These are phyloP conservation scores for Exophiala sideris DNA, from an alignment of 2,329 filamentous ascomycete species.

Conservation along the genomic window DNA sequence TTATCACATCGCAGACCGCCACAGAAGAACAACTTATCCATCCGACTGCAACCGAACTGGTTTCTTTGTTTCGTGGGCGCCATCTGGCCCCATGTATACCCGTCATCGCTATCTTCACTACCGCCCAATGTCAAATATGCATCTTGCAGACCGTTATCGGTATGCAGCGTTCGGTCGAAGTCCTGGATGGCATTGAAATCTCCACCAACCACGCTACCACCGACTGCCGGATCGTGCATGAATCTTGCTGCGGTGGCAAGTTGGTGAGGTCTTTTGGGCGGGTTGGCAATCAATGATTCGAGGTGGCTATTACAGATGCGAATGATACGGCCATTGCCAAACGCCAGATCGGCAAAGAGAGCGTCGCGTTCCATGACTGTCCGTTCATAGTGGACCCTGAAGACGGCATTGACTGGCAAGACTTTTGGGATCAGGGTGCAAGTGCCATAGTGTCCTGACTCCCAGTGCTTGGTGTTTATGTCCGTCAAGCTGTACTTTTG, in stretches of 20 bases:
- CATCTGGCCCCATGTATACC: constrained; percentile 60
- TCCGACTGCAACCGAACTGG: constrained; percentile 49
- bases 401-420: constrained; percentile 44
- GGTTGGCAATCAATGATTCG: constrained; percentile 51
- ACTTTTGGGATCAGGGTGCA: constrained; percentile 51
- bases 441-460: constrained; percentile 50
- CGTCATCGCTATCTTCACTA: constrained; percentile 48
- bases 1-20: constrained; percentile 47
- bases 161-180: constrained; percentile 50
- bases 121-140: constrained; percentile 53
- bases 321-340: constrained; percentile 32
- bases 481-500: constrained; percentile 51
- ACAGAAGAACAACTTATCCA: constrained; percentile 55
- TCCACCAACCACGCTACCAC: constrained; percentile 48
- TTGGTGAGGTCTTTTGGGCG: constrained; percentile 50
- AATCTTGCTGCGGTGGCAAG: constrained; percentile 44
- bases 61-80: constrained; percentile 39
- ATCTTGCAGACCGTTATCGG: constrained; percentile 50
- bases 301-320: constrained; percentile 58
- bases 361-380: constrained; percentile 54
- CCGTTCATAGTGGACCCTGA: constrained; percentile 50
- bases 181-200: constrained; percentile 59
- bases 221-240: constrained; percentile 35
- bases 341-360: constrained; percentile 51
- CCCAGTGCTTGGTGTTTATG: constrained; percentile 43